Evolutionary conservation across 257 asterid genomes (phyloP), one percentile per base, ranked within the genome.

Genomic region (Coffea eugenioides): DNA sequence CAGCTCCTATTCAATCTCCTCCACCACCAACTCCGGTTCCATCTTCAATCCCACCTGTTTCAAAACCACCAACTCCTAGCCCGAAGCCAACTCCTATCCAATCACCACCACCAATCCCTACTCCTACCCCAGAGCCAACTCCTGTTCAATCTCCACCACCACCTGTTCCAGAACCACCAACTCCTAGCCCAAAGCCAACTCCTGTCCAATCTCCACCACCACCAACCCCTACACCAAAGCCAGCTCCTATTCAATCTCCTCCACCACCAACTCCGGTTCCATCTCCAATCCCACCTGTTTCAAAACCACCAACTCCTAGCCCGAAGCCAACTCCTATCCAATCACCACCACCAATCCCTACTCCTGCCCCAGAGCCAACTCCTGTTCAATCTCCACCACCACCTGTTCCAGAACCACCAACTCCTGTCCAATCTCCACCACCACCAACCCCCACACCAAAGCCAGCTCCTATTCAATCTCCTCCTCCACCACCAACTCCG

Each of bases 211-310:
- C 73, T 0, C 3, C 61, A 0, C 61, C 74, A 45, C 27, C 45
- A 14, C 51, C 66, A 13, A 52, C 69, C 0, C 81, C 43, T 39
- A 39, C 4, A 2, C 43, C 43, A 2, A 39, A 39, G 43, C 43
- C 43, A 39, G 4, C 43, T 39, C 43, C 56, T 39, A 4, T 52
- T 8, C 6, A 23, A 12, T 54, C 79, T 3, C 41, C 75, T 39
- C 83, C 27, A 71, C 78, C 71, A 39, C 69, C 69, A n/a, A 9
- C 69, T 39, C 9, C 39, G 9, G 5, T 62, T 65, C 39, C 14
- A 0, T 83, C 89, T 8, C 82, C 90, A 2, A 2, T 54, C 9
- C n/a, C 10, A 46, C 81, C 4, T 46, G 69, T 76, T 48, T 65
- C 73, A 25, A 12, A 43, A 51, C 83, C 27, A 71, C 78, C 71